Evolutionary conservation across 768 basidiomycete species (phyloP), one percentile per base, ranked within the genome.

Genomic region (Lactarius psammicola): DNA sequence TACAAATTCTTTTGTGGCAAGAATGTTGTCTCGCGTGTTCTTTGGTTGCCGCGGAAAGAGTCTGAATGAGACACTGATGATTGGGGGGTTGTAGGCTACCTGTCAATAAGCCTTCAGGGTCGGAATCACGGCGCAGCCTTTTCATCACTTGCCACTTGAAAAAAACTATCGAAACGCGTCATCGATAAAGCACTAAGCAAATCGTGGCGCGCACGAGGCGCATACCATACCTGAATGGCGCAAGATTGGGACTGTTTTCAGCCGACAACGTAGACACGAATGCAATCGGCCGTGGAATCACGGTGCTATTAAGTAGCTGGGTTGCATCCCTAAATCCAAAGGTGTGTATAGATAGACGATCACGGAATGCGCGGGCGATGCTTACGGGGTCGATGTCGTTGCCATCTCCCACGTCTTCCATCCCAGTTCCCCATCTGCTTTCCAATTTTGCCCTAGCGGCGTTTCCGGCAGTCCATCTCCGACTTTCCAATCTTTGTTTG

Each of bases 241-340:
- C 86, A 55, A 90, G 81, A 75, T 89, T 90, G 23, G 79, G 79
- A 4, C 77, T 70, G 2, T 84, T 85, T 62, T 80, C 74, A 4
- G 70, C 64, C n/a, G 83, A 83, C 46, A 86, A 64, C 9, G 87
- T 81, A 15, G 87, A 88, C 42, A 89, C 82, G 66, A 90, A 82
- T 1, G 85, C 88, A 59, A 90, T 82, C 15, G 88, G 88, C 44
- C 90, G 81, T 23, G 88, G 89, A 15, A 84, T 74, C 62, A 89
- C 80, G 11, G 82, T 83, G 59, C 83, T 84, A 11, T 82, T 85
- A 70, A 88, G 70, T 62, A 88, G 71, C 31, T 76, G 77, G 73
- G 88, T 86, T 61, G 78, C 70, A 63, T 73, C 70, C 54, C 77
- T 77, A 42, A 53, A 60, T 23, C 57, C 23, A 23, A 38, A 30